Conservation (phyloP, 306 rosid species). For the Cucurbita moschata region DNA sequence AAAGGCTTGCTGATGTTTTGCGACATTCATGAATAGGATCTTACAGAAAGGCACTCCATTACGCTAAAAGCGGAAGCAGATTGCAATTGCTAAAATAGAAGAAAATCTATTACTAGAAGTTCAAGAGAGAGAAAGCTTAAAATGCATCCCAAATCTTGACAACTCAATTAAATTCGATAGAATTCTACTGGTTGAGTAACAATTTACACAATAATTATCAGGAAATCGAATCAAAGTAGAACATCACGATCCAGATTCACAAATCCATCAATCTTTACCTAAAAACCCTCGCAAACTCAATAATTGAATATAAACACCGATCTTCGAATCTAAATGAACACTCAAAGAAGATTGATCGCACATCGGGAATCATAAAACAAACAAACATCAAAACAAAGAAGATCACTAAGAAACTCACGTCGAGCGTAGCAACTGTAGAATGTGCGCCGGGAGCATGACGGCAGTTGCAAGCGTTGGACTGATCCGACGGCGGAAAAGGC, state of each 20-base stretch:
- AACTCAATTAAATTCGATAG: not conserved
- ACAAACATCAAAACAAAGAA: not conserved
- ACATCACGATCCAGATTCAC: conserved; percentile 3
- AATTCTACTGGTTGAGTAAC: not conserved
- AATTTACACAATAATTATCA: not conserved
- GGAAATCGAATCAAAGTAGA: not conserved
- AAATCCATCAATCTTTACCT: not conserved
- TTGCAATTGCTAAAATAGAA: not conserved
- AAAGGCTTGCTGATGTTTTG: not conserved
- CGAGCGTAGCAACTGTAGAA: not conserved
- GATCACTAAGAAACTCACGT: not conserved
- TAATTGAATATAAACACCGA: not conserved
- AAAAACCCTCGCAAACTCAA: not conserved
- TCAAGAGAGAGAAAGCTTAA: not conserved
- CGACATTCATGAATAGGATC: conserved; percentile 1
- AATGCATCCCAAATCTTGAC: not conserved
- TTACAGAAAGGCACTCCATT: not conserved
- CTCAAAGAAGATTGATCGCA: not conserved
- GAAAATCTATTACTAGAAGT: not conserved
- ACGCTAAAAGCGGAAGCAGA: not conserved
- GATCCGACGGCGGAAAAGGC: not conserved
- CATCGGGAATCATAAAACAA: not conserved
- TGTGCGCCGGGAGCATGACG: not conserved
- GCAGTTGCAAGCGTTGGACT: not conserved
- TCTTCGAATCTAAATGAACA: not conserved